These are phyloP conservation scores for Lumnitzera littorea DNA, from an alignment of 345 rosid genomes.

Conservation along the genomic window DNA sequence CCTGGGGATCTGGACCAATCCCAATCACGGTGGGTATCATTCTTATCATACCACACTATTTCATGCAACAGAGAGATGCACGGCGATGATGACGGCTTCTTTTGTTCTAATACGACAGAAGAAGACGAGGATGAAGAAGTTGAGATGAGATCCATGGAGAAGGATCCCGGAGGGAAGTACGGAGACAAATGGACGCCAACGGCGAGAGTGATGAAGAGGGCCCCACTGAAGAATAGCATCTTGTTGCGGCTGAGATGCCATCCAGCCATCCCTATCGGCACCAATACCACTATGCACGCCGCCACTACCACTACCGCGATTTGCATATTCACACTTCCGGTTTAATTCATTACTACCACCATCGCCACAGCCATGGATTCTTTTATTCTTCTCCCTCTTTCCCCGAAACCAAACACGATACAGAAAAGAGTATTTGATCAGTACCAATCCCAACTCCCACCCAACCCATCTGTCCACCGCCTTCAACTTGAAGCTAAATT, in stretches of 20 bases:
- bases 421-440: too few species aligned
- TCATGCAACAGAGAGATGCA: constrained; percentile 19
- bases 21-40: constrained; percentile 9
- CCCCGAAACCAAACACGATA: too few species aligned
- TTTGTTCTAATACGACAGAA: constrained; percentile 3
- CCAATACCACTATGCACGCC: constrained; percentile 22
- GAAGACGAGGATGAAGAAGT: constrained; percentile 8
- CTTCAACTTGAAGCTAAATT: too few species aligned
- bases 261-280: constrained; percentile 25
- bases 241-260: constrained; percentile 26
- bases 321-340: too few species aligned
- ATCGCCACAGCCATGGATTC: too few species aligned
- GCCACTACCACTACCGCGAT: constrained; percentile 11
- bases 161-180: constrained; percentile 12
- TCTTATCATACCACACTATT: constrained; percentile 11
- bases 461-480: too few species aligned
- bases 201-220: constrained; percentile 26
- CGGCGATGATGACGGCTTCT: background rate
- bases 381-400: too few species aligned
- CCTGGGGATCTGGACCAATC: constrained; percentile 8
- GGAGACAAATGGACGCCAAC: constrained; percentile 24
- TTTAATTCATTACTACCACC: too few species aligned
- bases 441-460: too few species aligned
- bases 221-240: constrained; percentile 23
- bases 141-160: constrained; percentile 3